phyloP scores from a whole-genome alignment of 306 rosid genomes.

The Prunus davidiana region DNA sequence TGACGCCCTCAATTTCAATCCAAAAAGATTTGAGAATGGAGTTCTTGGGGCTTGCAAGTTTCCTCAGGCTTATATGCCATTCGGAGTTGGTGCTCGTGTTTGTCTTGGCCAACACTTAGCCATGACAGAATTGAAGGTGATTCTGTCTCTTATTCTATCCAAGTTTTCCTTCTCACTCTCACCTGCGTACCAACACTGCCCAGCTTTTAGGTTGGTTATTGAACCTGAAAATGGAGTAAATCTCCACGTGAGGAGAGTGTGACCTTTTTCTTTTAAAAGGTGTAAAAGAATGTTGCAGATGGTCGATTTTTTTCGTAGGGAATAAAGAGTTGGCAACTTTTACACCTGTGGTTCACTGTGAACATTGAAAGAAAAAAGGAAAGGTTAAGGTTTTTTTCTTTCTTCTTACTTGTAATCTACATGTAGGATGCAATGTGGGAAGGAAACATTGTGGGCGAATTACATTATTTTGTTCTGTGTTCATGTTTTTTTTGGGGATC shows the following conservation, averaged over 20 bases:
- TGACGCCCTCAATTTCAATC: slow-evolving; percentile 48
- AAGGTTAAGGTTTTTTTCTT: no score
- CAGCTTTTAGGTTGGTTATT: slow-evolving; percentile 26
- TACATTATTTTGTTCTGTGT: no score
- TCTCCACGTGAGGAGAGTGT: slow-evolving; percentile 17
- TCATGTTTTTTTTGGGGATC: no score
- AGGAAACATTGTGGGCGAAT: no score
- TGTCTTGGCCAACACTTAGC: slow-evolving; percentile 55
- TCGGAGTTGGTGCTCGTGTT: slow-evolving; percentile 45
- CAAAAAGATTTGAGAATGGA: slow-evolving; percentile 48
- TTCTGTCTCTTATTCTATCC: slow-evolving; percentile 27
- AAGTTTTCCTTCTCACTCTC: slow-evolving; percentile 18
- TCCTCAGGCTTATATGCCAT: slow-evolving; percentile 53
- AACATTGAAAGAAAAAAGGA: no score
- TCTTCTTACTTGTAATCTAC: no score
- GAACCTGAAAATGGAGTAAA: slow-evolving; percentile 29
- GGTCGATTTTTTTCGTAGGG: no score
- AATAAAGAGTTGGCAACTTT: no score
- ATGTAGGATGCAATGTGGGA: no score
- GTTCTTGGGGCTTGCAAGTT: slow-evolving; percentile 38
- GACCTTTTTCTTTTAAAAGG: background rate
- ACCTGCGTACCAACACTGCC: slow-evolving; percentile 22
- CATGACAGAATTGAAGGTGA: slow-evolving; percentile 47
- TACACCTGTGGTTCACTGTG: no score
- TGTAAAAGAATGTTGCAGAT: background rate